phyloP scores from a whole-genome alignment of 352 stramenopile species.

The Globisporangium spinosum region DNA sequence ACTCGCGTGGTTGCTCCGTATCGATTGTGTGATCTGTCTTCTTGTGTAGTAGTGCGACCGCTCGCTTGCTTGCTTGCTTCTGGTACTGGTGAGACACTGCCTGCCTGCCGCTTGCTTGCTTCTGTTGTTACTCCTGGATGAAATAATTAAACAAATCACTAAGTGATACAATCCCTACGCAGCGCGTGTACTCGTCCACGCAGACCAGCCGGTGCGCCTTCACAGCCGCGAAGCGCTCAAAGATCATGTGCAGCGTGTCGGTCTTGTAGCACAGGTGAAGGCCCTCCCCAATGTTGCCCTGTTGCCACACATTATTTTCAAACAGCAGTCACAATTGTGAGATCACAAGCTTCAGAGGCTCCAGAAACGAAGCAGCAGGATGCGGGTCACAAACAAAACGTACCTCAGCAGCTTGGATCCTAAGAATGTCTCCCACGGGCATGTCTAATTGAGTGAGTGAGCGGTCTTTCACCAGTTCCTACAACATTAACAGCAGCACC shows the following conservation, averaged over 20 bases:
- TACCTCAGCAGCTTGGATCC: conserved; percentile 83
- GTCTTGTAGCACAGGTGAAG: conserved; percentile 87
- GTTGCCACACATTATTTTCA: too few species aligned
- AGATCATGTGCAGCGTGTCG: conserved; percentile 89
- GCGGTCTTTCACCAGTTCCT: conserved; percentile 87
- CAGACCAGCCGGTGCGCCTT: conserved; percentile 87
- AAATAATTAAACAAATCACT: conserved; percentile 92
- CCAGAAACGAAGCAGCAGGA: background rate
- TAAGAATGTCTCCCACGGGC: conserved; percentile 82
- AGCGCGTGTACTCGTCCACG: conserved; percentile 80
- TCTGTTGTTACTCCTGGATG: conserved; percentile 52
- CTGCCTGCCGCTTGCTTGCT: background rate
- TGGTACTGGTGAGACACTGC: background rate
- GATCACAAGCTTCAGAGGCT: background rate
- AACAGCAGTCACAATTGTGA: too few species aligned
- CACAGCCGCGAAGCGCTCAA: conserved; percentile 81
- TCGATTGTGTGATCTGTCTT: background rate
- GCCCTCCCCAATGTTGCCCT: conserved; percentile 74
- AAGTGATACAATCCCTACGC: conserved; percentile 81
- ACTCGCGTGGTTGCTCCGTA: background rate
- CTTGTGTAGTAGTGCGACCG: background rate
- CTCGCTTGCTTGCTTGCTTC: background rate
- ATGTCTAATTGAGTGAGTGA: conserved; percentile 89
- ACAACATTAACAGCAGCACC: background rate
- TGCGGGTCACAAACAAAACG: background rate